phyloP scores from a whole-genome alignment of 257 asterid genomes.

The Solanum clarkiae region DNA sequence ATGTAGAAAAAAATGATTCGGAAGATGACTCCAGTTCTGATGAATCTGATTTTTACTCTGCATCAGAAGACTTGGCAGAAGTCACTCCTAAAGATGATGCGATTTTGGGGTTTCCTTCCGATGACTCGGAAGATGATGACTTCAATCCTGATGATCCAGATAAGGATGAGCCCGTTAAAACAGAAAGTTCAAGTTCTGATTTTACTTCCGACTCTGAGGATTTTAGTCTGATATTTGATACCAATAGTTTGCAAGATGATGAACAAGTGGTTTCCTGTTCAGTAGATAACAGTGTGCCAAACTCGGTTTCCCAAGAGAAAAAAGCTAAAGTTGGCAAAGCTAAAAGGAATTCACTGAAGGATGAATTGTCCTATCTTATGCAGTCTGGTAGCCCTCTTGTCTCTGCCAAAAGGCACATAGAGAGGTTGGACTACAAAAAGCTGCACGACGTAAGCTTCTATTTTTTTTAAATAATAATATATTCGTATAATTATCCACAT shows the following conservation, averaged over 20 bases:
- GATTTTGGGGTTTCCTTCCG: conserved; percentile 53
- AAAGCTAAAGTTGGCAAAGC: conserved; percentile 13
- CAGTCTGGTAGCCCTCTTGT: conserved; percentile 33
- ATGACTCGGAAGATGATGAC: conserved; percentile 93
- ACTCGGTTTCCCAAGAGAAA: conserved; percentile 10
- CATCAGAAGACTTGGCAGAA: conserved; percentile 25
- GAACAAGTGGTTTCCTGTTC: conserved; percentile 18
- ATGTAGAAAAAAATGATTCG: conserved; percentile 25
- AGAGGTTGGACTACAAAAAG: conserved; percentile 76
- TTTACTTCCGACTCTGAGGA: conserved; percentile 91
- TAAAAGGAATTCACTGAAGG: conserved; percentile 31
- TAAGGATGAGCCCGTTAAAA: conserved; percentile 26
- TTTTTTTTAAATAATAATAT: not conserved
- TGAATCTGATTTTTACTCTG: conserved; percentile 50
- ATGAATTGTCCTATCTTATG: conserved; percentile 48
- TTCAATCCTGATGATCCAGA: conserved; percentile 56
- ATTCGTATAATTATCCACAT: not conserved
- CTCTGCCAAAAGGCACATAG: conserved; percentile 51
- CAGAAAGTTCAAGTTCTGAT: conserved; percentile 73
- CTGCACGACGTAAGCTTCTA: conserved; percentile 66
- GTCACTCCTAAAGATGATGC: conserved; percentile 25
- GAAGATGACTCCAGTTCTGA: conserved; percentile 49
- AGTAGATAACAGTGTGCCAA: not conserved
- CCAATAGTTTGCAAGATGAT: conserved; percentile 17
- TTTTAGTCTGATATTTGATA: conserved; percentile 45